phyloP scores from a whole-genome alignment of 1,139 yeast genomes.

The Hemisphaericaspora xylanilytica region DNA sequence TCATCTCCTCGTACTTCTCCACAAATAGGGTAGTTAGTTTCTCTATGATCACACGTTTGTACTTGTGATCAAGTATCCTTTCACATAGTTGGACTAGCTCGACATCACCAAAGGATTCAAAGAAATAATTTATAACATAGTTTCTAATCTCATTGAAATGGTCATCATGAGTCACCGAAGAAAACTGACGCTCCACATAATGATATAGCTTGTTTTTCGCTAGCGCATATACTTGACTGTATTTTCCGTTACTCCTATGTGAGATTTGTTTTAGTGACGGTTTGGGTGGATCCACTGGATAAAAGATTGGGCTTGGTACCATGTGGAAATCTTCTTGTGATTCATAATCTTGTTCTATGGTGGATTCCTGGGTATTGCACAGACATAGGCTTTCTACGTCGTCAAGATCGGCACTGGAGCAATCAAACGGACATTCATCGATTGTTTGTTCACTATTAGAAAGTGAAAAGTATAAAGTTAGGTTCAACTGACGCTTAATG shows the following conservation, averaged over 20 bases:
- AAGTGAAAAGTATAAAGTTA: constrained; percentile 10
- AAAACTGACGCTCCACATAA: constrained; percentile 14
- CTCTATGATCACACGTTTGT: constrained; percentile 12
- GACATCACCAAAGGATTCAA: constrained; percentile 15
- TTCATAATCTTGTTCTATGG: neutral
- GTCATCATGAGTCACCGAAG: constrained; percentile 9
- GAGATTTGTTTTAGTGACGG: constrained; percentile 10
- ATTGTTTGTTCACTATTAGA: neutral
- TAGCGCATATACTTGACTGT: constrained; percentile 5
- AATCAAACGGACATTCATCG: neutral
- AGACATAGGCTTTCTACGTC: neutral
- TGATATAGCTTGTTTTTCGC: constrained; percentile 11
- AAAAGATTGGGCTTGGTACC: constrained; percentile 15
- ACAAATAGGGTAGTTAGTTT: constrained; percentile 18
- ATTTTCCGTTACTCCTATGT: neutral
- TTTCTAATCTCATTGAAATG: constrained; percentile 11
- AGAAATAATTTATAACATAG: constrained; percentile 14
- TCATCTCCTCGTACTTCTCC: constrained; percentile 20
- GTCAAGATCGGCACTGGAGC: constrained; percentile 3
- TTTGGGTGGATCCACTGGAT: constrained; percentile 11
- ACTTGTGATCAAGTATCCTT: constrained; percentile 13
- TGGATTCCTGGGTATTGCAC: neutral
- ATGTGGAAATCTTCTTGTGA: neutral
- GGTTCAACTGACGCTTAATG: constrained; percentile 13
- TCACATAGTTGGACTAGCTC: constrained; percentile 12